A percentile compares a stretch with the other conserved stretches of the same genome.
Conservation (phyloP, 148 eudicot species). For the Amaranthus hypochondriacus region DNA sequence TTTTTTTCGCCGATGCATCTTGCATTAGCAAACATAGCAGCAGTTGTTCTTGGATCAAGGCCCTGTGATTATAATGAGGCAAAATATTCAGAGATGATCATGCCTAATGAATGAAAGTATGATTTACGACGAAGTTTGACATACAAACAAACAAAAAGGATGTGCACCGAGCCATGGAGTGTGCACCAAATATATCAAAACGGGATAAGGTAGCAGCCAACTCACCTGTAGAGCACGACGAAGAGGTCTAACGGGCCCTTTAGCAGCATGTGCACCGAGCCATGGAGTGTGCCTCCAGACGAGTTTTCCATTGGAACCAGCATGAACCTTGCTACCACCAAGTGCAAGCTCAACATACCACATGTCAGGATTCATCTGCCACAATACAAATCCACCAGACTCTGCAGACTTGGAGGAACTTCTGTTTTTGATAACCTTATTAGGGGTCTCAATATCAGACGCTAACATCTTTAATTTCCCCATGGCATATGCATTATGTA, state of each 20-base stretch:
- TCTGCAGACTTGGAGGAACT: slow-evolving; percentile 58
- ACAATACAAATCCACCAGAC: slow-evolving; percentile 68
- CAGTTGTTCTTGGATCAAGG: slow-evolving; percentile 62
- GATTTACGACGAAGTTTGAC: no score
- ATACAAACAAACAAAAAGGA: no score
- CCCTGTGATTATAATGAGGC: slow-evolving; percentile 31
- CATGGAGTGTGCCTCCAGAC: slow-evolving; percentile 88
- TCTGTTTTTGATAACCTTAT: slow-evolving; percentile 57
- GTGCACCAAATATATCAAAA: no score
- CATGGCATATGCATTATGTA: slow-evolving; percentile 75
- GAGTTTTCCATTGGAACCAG: slow-evolving; percentile 71
- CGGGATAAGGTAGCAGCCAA: not conserved
- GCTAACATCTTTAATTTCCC: slow-evolving; percentile 74
- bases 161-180: no score
- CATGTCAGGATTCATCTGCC: slow-evolving; percentile 90
- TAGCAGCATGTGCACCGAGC: slow-evolving; percentile 86
- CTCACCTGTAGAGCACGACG: slow-evolving; percentile 86
- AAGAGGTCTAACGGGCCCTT: slow-evolving; percentile 78
- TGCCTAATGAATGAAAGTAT: no score
- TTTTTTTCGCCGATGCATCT: slow-evolving; percentile 60
- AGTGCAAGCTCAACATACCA: slow-evolving; percentile 85
- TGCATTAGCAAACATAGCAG: slow-evolving; percentile 55
- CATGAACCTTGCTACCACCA: slow-evolving; percentile 77
- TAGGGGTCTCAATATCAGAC: slow-evolving; percentile 66
- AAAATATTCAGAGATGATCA: not conserved